Base-by-base conservation (phyloP, 441 rosid genomes). In the Erysimum cheiri region DNA sequence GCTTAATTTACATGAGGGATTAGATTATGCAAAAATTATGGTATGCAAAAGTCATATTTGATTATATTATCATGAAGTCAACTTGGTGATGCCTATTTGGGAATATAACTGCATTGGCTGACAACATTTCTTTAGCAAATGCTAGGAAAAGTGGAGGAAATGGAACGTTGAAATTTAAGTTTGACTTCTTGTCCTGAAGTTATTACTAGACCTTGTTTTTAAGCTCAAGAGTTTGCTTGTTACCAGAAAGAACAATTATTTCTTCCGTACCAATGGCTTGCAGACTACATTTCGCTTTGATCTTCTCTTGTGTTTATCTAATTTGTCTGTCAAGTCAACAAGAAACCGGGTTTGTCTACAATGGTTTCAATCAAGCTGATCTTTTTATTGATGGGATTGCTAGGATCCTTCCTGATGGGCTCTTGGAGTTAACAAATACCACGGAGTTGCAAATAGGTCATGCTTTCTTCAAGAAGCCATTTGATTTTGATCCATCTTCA, bases 331-430 rank as follows among this genome's bases (percentile, higher is more conserved):
- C 70, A 24, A 56, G 69, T 69, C 76, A 78, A 61, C 77, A 67
- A 31, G 24, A 52, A 15, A 65, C 48, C 3, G 29, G 74, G 6
- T 82, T 87, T 69, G 43, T 71, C 49, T 87, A 64, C 77, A 68
- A 77, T 46, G 86, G 80, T 57, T 87, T 85, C 59, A 10, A 3
- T 7, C 77, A 56, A 57, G 72, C 73, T 9, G 75, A 77, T 47
- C 66, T 88, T 22, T 63, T 1, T 4, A 70, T 72, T 12, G 70
- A 66, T 53, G 84, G 80, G 7, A 5, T 12, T 1, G 85, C 85
- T 0, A 70, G 22, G 0, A 60, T 84, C 73, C 74, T 59, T 3
- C 67, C 82, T 5, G 62, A 32, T 73, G 90, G 88, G 7, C 76
- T 81, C 1, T 44, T 88, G 66, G 79, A 77, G 74, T 77, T 88